phyloP scores from a whole-genome alignment of 345 rosid species.

The Hibiscus tridactylites region DNA sequence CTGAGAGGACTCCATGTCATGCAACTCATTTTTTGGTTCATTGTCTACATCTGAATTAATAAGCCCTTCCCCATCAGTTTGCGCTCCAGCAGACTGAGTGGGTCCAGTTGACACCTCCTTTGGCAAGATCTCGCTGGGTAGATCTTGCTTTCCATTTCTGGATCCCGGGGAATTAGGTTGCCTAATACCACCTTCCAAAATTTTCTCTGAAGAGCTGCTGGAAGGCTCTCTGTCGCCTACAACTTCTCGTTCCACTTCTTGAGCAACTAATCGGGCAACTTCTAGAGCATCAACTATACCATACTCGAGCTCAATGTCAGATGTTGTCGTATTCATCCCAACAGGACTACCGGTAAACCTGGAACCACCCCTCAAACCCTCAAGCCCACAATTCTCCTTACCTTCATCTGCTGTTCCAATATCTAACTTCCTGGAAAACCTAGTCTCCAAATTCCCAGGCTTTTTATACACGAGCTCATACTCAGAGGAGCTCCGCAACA shows the following conservation, averaged over 20 bases:
- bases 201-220: constrained; percentile 54
- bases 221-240: constrained; percentile 53
- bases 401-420: constrained; percentile 31
- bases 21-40: constrained; percentile 32
- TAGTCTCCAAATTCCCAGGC: constrained; percentile 21
- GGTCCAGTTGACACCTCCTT: constrained; percentile 38
- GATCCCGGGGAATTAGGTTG: constrained; percentile 45
- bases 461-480: constrained; percentile 26
- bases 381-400: constrained; percentile 26
- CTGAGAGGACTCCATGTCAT: constrained; percentile 50
- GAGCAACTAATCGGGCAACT: constrained; percentile 87
- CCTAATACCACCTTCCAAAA: constrained; percentile 32
- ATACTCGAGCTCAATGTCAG: constrained; percentile 56
- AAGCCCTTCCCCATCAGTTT: constrained; percentile 24
- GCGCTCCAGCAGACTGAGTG: constrained; percentile 33
- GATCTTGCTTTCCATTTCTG: constrained; percentile 23
- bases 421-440: constrained; percentile 27
- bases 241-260: constrained; percentile 84
- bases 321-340: constrained; percentile 30
- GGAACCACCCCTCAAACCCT: constrained; percentile 30
- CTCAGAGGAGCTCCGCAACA: constrained; percentile 27
- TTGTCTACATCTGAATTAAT: constrained; percentile 23
- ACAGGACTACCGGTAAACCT: constrained; percentile 31
- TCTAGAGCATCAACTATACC: constrained; percentile 87
- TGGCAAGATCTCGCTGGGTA: constrained; percentile 17